These are phyloP conservation scores for Cladosporium sp. DNA, from an alignment of 2,329 filamentous ascomycete species.

Conservation along the genomic window DNA sequence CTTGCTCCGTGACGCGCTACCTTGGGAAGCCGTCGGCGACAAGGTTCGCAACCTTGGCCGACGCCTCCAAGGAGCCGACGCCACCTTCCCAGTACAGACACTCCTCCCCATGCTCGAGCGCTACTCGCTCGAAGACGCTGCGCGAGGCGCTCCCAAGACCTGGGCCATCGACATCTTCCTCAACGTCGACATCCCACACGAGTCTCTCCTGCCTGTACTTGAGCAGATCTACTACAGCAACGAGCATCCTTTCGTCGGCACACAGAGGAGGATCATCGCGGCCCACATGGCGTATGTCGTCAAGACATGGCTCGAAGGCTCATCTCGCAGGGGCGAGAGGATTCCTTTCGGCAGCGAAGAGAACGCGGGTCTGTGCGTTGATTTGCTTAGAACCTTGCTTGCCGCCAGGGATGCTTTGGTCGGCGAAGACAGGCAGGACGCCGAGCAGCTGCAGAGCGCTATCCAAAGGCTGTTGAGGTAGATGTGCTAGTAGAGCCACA, in stretches of 20 bases:
- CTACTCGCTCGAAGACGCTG: slow-evolving; percentile 53
- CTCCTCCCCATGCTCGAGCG: slow-evolving; percentile 58
- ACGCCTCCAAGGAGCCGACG: slow-evolving; percentile 43
- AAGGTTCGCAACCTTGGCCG: slow-evolving; percentile 59
- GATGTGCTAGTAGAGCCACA: background rate
- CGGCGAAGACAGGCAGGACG: slow-evolving; percentile 23
- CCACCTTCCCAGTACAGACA: slow-evolving; percentile 38
- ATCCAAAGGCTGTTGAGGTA: slow-evolving; percentile 19
- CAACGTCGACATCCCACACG: slow-evolving; percentile 61
- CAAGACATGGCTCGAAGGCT: slow-evolving; percentile 61
- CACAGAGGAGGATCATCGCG: slow-evolving; percentile 58
- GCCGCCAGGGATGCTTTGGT: slow-evolving; percentile 28
- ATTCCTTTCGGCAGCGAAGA: slow-evolving; percentile 61
- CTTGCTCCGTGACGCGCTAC: slow-evolving; percentile 46
- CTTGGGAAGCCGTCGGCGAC: slow-evolving; percentile 70
- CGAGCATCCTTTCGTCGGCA: slow-evolving; percentile 61
- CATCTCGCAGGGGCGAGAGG: slow-evolving; percentile 53
- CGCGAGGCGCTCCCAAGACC: slow-evolving; percentile 50
- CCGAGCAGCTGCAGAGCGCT: slow-evolving; percentile 24
- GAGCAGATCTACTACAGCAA: slow-evolving; percentile 69
- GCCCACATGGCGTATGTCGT: slow-evolving; percentile 64
- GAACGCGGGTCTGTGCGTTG: slow-evolving; percentile 49
- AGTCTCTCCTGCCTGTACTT: slow-evolving; percentile 61
- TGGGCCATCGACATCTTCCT: slow-evolving; percentile 69
- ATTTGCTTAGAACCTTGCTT: slow-evolving; percentile 29